Evolutionary conservation across 805 yeast genomes (phyloP).

Genomic region (Yarrowia deformans): DNA sequence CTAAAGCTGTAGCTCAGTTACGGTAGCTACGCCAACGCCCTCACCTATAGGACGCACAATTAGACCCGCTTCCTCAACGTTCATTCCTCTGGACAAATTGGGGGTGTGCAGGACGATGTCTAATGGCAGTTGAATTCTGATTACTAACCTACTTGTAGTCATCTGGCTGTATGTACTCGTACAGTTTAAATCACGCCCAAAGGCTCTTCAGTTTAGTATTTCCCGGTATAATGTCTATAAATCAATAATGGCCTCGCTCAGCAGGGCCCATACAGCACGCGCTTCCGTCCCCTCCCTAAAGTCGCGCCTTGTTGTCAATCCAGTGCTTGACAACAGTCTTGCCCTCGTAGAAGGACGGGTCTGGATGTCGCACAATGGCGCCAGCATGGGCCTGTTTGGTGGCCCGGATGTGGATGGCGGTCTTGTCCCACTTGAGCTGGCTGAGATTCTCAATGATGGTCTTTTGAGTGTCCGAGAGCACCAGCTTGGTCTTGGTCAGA

Average conservation of each 20-base stretch:
- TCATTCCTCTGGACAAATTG: slow-evolving; percentile 11
- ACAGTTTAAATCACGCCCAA: neutral
- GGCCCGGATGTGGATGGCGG: slow-evolving; percentile 69
- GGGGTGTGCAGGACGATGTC: slow-evolving; percentile 13
- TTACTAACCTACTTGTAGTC: slow-evolving; percentile 5
- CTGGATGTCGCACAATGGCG: slow-evolving; percentile 70
- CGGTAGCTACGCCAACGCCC: neutral
- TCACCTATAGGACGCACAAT: neutral
- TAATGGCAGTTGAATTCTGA: slow-evolving; percentile 25
- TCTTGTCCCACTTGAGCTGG: slow-evolving; percentile 69
- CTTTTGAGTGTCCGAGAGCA: slow-evolving; percentile 52
- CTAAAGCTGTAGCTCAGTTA: neutral
- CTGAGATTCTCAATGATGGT: slow-evolving; percentile 66
- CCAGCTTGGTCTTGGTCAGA: slow-evolving; percentile 31
- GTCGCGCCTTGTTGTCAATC: slow-evolving; percentile 55
- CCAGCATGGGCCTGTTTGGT: slow-evolving; percentile 82
- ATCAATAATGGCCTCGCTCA: slow-evolving; percentile 20
- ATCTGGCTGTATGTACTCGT: neutral
- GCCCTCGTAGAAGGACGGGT: slow-evolving; percentile 71
- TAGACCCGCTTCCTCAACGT: neutral
- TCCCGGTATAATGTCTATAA: slow-evolving; percentile 32
- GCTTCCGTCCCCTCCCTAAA: neutral
- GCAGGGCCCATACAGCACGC: neutral
- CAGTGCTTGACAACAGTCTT: slow-evolving; percentile 70
- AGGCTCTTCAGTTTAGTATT: slow-evolving; percentile 3